Percentiles rank a stretch among this genome's conserved stretches.
Evolutionary conservation across 192 early-diverging fungal genomes (phyloP).

Genomic region (Glomus cerebriforme): DNA sequence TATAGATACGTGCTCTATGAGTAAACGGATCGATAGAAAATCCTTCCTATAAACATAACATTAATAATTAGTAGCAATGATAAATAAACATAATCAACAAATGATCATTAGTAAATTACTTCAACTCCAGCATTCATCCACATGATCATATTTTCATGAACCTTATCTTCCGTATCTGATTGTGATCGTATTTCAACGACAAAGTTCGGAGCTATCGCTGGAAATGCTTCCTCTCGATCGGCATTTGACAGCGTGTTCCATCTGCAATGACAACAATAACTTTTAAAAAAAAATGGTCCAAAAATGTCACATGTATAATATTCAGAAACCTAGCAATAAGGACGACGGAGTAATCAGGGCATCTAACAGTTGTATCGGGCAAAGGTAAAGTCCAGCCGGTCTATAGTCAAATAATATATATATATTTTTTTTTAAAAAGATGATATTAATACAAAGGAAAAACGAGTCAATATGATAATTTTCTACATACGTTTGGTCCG

Average conservation of each 20-base stretch:
- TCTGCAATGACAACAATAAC: neutral
- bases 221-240: neutral
- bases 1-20: neutral
- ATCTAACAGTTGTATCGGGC: neutral
- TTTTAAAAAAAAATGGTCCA: neutral
- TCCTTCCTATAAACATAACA: neutral
- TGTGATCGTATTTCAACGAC: neutral
- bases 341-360: conserved; percentile 1
- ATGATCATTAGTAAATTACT: neutral
- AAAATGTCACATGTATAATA: neutral
- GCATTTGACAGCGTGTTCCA: neutral
- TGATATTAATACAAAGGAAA: conserved; percentile 1
- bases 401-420: neutral
- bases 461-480: neutral
- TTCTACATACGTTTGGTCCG: neutral
- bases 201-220: neutral
- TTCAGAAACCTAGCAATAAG: conserved; percentile 1
- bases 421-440: neutral
- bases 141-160: neutral
- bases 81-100: conserved; percentile 1
- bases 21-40: neutral
- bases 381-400: neutral
- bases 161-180: neutral
- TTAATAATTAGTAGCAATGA: conserved; percentile 6
- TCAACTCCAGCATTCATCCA: neutral